phyloP scores from a whole-genome alignment of 371 early-diverging fungal species.

The Batrachochytrium dendrobatidis region DNA sequence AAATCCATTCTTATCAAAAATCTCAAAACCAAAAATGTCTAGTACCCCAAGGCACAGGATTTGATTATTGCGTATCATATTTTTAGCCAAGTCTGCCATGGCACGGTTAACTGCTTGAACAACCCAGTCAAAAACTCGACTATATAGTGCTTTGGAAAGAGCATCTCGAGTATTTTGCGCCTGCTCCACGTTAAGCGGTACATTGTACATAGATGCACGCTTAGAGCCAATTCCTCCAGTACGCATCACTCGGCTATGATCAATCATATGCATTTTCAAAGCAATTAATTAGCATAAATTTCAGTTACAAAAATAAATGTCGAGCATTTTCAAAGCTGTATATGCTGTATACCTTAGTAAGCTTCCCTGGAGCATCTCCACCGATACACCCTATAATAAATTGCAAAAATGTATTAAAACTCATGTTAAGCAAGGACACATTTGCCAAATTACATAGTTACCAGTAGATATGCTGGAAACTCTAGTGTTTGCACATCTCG shows the following conservation, averaged over 20 bases:
- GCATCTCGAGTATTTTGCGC: conserved; percentile 52
- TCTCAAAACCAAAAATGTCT: conserved; percentile 94
- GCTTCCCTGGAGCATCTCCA: conserved; percentile 27
- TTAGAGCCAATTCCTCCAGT: conserved; percentile 37
- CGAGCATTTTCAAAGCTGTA: no score
- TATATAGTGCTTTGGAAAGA: conserved; percentile 52
- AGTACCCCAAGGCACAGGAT: conserved; percentile 83
- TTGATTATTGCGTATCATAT: conserved; percentile 19
- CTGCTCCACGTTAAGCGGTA: conserved; percentile 46
- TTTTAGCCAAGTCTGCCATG: conserved; percentile 29
- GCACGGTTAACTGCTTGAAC: conserved; percentile 47
- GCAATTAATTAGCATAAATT: conserved; percentile 3
- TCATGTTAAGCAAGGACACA: background rate
- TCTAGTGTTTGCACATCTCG: conserved; percentile 32
- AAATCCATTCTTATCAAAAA: conserved; percentile 88
- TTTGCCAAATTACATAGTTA: conserved; percentile 3
- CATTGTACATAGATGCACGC: conserved; percentile 38
- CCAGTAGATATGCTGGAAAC: conserved; percentile 40
- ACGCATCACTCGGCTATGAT: conserved; percentile 31
- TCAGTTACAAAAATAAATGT: no score
- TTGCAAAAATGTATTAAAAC: background rate
- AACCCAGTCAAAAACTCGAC: conserved; percentile 51
- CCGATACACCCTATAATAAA: conserved; percentile 28
- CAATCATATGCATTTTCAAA: background rate
- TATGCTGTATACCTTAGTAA: conserved; percentile 23